Evolutionary conservation across 1,139 yeast species (phyloP), one percentile per base, ranked within the genome.

Genomic region (Debaryomycetaceae sp.): DNA sequence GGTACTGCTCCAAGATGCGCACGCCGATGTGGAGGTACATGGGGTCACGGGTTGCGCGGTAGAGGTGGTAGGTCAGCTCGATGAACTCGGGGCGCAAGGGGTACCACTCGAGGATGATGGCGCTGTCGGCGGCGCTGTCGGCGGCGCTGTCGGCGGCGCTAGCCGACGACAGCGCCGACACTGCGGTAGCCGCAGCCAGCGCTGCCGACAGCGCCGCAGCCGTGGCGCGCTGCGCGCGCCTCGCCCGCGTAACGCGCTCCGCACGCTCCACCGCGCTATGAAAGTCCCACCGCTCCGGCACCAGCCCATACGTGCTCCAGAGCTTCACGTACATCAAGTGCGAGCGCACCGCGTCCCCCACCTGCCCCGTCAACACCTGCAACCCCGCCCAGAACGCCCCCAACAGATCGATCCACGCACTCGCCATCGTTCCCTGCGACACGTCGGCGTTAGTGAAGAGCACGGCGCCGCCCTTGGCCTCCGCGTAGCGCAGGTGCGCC

Each of bases 71-170:
- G 0, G 94, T 85, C 0, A 95, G 83, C 50, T 89, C 97, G 23
- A 85, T 69, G 45, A 88, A 85, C 47, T 89, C 97, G 0, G 97
- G 97, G 34, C 97, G 59, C 32, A 89, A 61, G 1, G 96, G 95
- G 48, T 86, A 89, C 96, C 96, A 88, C 49, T 84, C 95, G 25
- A 89, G 58, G 0, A 72, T 64, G 2, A 79, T 55, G 8, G 29
- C 12, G 25, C 22, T 12, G n/a, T 23, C 11, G n/a, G 16, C 22
- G 5, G n/a, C 8, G 5, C 6, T 6, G 6, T 8, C 11, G 32
- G 5, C 14, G 5, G 12, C 13, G 8, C 8, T 4, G 7, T n/a
- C 22, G 16, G 8, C 27, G n/a, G 15, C 32, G 16, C 34, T 13
- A 8, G 12, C 8, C n/a, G 12, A 5, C 11, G 10, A 4, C 30